phyloP scores from a whole-genome alignment of 2,329 filamentous ascomycete species.

The Chalara sp. region DNA sequence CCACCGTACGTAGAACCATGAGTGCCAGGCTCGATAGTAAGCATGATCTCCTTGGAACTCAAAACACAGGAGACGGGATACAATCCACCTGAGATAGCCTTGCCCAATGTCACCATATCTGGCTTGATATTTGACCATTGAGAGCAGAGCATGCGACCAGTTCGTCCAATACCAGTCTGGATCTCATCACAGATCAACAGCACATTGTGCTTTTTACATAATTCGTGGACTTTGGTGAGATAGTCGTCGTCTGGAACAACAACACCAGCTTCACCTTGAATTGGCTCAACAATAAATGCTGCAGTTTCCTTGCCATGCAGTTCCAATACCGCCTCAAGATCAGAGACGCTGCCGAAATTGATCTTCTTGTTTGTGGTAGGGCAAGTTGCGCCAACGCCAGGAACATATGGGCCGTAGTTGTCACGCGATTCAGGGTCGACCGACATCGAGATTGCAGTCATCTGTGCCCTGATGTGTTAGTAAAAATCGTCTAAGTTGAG shows the following conservation, averaged over 20 bases:
- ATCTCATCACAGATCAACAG: slow-evolving; percentile 98
- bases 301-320: slow-evolving; percentile 78
- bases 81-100: slow-evolving; percentile 97
- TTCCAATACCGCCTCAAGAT: slow-evolving; percentile 73
- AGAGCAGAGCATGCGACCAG: slow-evolving; percentile 86
- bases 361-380: slow-evolving; percentile 74
- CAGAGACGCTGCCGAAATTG: slow-evolving; percentile 77
- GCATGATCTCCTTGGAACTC: slow-evolving; percentile 83
- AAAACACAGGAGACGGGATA: slow-evolving; percentile 97
- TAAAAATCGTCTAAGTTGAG: neutral
- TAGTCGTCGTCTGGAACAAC: slow-evolving; percentile 91
- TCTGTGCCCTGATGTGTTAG: slow-evolving; percentile 32
- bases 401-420: slow-evolving; percentile 94
- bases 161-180: slow-evolving; percentile 93
- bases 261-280: slow-evolving; percentile 95
- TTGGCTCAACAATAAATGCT: slow-evolving; percentile 91
- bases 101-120: slow-evolving; percentile 89
- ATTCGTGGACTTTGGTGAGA: slow-evolving; percentile 67
- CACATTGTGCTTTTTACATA: slow-evolving; percentile 94
- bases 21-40: slow-evolving; percentile 91
- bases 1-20: slow-evolving; percentile 98
- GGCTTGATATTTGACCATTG: slow-evolving; percentile 95
- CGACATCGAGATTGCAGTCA: slow-evolving; percentile 92
- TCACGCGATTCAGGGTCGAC: slow-evolving; percentile 88
- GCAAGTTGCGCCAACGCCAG: slow-evolving; percentile 71